Conservation (phyloP, 805 yeast genomes). For the Candida tibetensis region DNA sequence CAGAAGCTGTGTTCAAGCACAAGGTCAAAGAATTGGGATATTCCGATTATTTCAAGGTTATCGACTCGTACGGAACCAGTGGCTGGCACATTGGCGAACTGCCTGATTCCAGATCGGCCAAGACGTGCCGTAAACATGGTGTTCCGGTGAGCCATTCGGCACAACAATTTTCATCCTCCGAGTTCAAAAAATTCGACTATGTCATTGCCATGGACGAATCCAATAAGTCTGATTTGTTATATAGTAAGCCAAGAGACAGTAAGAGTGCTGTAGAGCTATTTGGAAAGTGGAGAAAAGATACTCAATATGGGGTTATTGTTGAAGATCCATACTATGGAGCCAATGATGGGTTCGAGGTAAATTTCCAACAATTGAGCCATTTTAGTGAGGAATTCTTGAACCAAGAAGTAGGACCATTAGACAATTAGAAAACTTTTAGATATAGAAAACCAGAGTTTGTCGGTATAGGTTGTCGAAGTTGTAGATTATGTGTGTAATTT, state of each 20-base stretch:
- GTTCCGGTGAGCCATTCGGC: conserved; percentile 75
- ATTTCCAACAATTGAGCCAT: conserved; percentile 70
- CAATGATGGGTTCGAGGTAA: conserved; percentile 72
- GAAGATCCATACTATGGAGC: conserved; percentile 96
- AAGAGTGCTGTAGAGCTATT: conserved; percentile 58
- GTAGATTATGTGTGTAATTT: too few relatives aligned
- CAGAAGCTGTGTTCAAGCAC: conserved; percentile 84
- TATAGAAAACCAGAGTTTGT: too few relatives aligned
- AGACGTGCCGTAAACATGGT: conserved; percentile 65
- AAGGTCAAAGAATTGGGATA: conserved; percentile 53
- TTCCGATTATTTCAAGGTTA: conserved; percentile 42
- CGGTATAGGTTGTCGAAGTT: too few relatives aligned
- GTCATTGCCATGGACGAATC: conserved; percentile 70
- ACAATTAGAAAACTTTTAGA: too few relatives aligned
- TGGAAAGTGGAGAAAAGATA: conserved; percentile 74
- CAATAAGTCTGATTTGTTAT: conserved; percentile 50
- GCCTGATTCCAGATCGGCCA: conserved; percentile 74
- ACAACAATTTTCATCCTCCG: conserved; percentile 56
- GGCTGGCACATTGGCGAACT: conserved; percentile 79
- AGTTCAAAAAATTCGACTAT: conserved; percentile 61
- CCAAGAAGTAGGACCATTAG: conserved; percentile 30
- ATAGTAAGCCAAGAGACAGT: conserved; percentile 50
- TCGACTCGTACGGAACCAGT: conserved; percentile 89
- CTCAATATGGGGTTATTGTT: conserved; percentile 52
- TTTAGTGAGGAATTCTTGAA: conserved; percentile 71